Evolutionary conservation across 331 rosid genomes (phyloP).

Genomic region (Telfairia occidentalis): DNA sequence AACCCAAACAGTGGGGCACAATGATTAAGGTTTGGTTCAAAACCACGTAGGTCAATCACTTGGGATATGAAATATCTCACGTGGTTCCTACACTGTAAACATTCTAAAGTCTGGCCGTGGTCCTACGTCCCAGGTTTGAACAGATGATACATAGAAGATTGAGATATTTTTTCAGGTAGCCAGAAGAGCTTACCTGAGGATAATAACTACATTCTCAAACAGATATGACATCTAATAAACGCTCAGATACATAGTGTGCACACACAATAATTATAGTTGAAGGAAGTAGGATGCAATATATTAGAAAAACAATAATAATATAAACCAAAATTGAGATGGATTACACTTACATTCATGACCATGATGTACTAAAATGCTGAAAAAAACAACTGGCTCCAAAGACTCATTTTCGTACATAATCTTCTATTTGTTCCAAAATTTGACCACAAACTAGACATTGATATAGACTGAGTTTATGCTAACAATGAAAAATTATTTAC

Average conservation of each 20-base stretch:
- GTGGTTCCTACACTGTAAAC: neutral
- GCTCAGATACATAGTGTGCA: neutral
- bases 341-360: neutral
- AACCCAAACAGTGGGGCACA: neutral
- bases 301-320: neutral
- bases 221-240: neutral
- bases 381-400: neutral
- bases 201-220: neutral
- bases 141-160: neutral
- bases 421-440: neutral
- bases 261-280: neutral
- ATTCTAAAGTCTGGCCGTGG: neutral
- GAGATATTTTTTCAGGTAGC: constrained; percentile 5
- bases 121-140: neutral
- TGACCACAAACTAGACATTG: neutral
- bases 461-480: neutral
- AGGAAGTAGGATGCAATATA: neutral
- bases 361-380: neutral
- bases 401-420: neutral
- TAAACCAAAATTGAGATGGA: neutral
- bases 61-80: neutral
- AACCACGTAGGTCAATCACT: neutral
- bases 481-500: neutral
- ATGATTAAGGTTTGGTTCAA: neutral
- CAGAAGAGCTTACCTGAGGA: neutral